Evolutionary conservation across 805 yeast genomes (phyloP), one percentile per base, ranked within the genome.

Genomic region (Yarrowia hollandica): DNA sequence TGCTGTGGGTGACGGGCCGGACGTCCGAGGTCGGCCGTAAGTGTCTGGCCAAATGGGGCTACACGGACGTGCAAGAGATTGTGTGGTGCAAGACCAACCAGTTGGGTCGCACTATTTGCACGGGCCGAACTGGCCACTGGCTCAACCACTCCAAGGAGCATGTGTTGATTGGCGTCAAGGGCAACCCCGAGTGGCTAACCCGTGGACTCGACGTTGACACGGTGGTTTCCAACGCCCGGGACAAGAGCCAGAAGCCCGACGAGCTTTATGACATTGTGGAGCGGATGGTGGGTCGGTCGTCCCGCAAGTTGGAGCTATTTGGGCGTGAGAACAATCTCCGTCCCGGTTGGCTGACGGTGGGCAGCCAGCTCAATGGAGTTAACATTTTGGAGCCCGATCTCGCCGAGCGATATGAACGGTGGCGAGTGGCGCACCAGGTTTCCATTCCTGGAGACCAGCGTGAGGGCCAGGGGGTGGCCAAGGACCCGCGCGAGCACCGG

Each of bases 51-150:
- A 82, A 80, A 61, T 90, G 97, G 96, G 97, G 97, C 1, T 91
- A 91, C 69, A 69, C 72, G 33, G 82, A 86, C 5, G 73, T 81
- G 19, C 92, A 90, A 69, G 97, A 91, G 69, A 71, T 91, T 62
- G 81, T 91, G 8, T 91, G 98, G 98, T 80, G 90, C 61, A 91
- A 91, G 70, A 82, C 94, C 5, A 91, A 91, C 70, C 97, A 92
- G 69, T 73, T 92, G 62, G 82, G 85, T 18, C 76, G 96, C 62
- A 91, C 97, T 0, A 90, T 91, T 39, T 90, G 95, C 61, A 92
- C 98, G 0, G 98, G 98, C 1, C 75, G 97, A 63, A 91, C 98
- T 0, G 98, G 98, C 0, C 98, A 91, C 70, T 91, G 98, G 98
- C 76, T 91, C 57, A 91, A 91, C 68, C 98, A 91, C 71, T 87